Evolutionary conservation across 2,329 filamentous ascomycete species (phyloP), one percentile per base, ranked within the genome.

Genomic region (Aspergillus nomiae): DNA sequence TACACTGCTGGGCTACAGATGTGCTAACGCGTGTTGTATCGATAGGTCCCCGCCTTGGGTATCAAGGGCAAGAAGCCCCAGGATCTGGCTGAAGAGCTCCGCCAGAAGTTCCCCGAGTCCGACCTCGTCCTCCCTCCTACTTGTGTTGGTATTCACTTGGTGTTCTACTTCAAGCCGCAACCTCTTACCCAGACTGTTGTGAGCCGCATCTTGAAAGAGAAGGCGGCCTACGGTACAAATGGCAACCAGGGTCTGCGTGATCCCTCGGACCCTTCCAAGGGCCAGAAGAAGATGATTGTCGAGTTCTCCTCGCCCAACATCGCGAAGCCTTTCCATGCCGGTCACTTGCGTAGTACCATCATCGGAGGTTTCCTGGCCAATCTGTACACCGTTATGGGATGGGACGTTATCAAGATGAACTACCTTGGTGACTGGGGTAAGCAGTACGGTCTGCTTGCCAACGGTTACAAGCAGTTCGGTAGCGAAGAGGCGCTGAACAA

Each of bases 361-460:
- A 89, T 90, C 61, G 87, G 87, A 66, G 87, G 87, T 61, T 90
- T 89, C 76, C 77, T 89, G 32, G 81, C 85, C 16, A 89, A 89
- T 70, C 76, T 89, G 12, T 87, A 87, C 74, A 82, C 85, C 61
- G 80, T 83, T 46, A 83, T 86, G 66, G 87, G 87, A 59, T 89
- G 86, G 86, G 83, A 89, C 16, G 86, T 89, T 2, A 77, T 85
- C 56, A 83, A 85, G 63, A 86, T 89, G 84, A 89, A 90, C 78
- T 89, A 89, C 74, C 82, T 89, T 5, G 87, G 87, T 65, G 87
- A 90, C 71, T 90, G 87, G 87, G 87, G 87, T 58, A 89, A 89
- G 80, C 87, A 89, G 74, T 89, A 89, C 65, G 87, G 87, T 70
- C 80, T 90, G 38, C 77, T 89, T 57, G 87, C 86, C 11, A 84